A percentile compares a stretch with the other conserved stretches of the same genome.
Evolutionary conservation across 257 asterid species (phyloP).

Genomic region (Oldenlandia corymbosa): DNA sequence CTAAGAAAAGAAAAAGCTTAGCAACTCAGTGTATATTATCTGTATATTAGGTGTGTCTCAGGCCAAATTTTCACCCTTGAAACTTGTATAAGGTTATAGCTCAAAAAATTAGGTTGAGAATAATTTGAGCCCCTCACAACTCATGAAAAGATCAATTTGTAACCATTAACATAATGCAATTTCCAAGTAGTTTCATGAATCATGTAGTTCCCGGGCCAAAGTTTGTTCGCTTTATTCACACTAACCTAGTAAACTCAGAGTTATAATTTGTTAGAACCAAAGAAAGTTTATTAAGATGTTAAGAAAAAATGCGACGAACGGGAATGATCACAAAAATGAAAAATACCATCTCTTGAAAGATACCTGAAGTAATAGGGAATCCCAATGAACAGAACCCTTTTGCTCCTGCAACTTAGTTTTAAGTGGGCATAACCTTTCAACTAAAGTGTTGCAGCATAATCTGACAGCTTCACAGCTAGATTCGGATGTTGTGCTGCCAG

Average conservation of each 20-base stretch:
- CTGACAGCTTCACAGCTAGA: slow-evolving; percentile 75
- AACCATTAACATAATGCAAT: background rate
- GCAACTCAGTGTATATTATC: no score
- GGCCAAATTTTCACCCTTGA: background rate
- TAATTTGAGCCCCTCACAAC: background rate
- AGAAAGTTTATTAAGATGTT: no score
- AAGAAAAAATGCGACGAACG: no score
- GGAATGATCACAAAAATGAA: no score
- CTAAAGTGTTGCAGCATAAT: slow-evolving; percentile 56
- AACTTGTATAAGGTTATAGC: background rate
- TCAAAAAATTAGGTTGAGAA: background rate
- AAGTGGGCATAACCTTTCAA: slow-evolving; percentile 47
- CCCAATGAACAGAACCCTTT: slow-evolving; percentile 54
- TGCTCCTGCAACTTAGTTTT: slow-evolving; percentile 42
- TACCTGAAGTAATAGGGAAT: slow-evolving; percentile 49
- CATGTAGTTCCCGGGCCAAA: background rate
- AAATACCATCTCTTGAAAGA: no score
- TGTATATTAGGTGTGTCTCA: no score
- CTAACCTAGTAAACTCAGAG: no score
- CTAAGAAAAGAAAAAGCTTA: no score
- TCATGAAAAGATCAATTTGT: background rate
- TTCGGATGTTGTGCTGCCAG: slow-evolving; percentile 77
- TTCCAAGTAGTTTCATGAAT: background rate
- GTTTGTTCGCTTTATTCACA: no score
- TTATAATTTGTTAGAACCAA: background rate